These are phyloP conservation scores for Yamadazyma tumulicola DNA, from an alignment of 805 yeast genomes.

Conservation along the genomic window DNA sequence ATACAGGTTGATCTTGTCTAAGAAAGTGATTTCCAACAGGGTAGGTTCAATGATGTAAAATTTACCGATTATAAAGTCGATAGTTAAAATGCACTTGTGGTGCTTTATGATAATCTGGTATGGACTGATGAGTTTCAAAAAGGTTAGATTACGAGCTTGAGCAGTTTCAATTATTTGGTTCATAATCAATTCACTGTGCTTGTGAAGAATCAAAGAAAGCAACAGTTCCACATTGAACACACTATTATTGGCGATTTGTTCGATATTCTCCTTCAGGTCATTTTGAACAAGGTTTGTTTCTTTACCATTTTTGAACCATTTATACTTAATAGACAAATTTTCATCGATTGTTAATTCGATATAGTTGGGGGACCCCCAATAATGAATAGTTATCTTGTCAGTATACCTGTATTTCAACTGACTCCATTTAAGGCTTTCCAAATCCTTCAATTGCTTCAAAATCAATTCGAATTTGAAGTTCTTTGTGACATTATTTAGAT, in stretches of 20 bases:
- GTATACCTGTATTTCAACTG: conserved; percentile 56
- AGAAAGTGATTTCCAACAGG: conserved; percentile 29
- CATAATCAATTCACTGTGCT: conserved; percentile 35
- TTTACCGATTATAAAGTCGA: conserved; percentile 38
- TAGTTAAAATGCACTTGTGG: conserved; percentile 33
- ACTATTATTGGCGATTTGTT: conserved; percentile 16
- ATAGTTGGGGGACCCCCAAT: conserved; percentile 59
- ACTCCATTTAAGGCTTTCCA: conserved; percentile 51
- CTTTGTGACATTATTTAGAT: conserved; percentile 58
- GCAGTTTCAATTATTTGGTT: conserved; percentile 8
- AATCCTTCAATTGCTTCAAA: conserved; percentile 41
- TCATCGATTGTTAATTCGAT: conserved; percentile 60
- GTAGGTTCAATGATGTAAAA: conserved; percentile 40
- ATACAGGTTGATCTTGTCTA: conserved; percentile 28
- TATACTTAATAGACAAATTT: conserved; percentile 45
- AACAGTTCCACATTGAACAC: conserved; percentile 35
- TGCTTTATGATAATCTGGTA: conserved; percentile 35
- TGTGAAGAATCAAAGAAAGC: conserved; percentile 33
- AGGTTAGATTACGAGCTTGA: background rate
- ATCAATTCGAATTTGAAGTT: conserved; percentile 61
- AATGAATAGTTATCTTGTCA: conserved; percentile 52
- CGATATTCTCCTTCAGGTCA: too few species aligned
- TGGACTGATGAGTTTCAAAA: conserved; percentile 14
- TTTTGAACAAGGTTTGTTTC: too few species aligned
- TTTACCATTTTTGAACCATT: conserved; percentile 68